Evolutionary conservation across 2,329 filamentous ascomycete species (phyloP), one percentile per base, ranked within the genome.

Genomic region (Dactylellina cionopaga): DNA sequence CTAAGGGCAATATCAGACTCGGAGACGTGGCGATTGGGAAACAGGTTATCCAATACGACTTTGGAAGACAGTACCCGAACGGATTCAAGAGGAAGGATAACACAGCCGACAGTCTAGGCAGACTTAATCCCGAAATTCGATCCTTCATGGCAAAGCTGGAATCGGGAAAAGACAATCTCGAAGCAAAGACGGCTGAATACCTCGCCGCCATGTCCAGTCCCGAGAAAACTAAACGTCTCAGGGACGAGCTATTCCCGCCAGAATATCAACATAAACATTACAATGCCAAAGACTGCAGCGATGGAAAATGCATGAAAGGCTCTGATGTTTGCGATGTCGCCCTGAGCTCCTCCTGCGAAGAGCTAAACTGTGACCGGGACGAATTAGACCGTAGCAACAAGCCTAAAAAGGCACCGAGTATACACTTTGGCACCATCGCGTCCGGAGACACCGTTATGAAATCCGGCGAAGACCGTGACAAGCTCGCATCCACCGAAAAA

Each of bases 341-440:
- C 13, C 10, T 47, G 3, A 22, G 49, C 2, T 17, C 25, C 6
- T 25, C 33, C 4, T 63, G 58, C 33, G 33, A 1, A 3, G 22
- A 52, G n/a, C 35, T 63, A 2, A 13, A 11, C 4, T 63, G 58
- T 11, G 35, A 43, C 24, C 24, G 52, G 9, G 24, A 3, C 3
- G 13, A n/a, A 19, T 5, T 43, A 9, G 47, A 43, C 0, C 7
- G 6, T 10, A 33, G 59, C n/a, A 33, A 17, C n/a, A 44, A 22
- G 10, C 3, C 10, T n/a, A 22, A 27, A n/a, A n/a, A n/a, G n/a
- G 17, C 35, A 11, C 17, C 33, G 3, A 1, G 11, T 10, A 64
- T 83, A 0, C 80, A 81, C 47, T 75, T 83, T 27, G 82, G 82
- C 0, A 56, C 72, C 0, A 78, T 83, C 1, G 82, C 78, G 2